These are phyloP conservation scores for Penicillium vulpinum DNA, from an alignment of 2,329 filamentous ascomycete genomes.

Conservation along the genomic window DNA sequence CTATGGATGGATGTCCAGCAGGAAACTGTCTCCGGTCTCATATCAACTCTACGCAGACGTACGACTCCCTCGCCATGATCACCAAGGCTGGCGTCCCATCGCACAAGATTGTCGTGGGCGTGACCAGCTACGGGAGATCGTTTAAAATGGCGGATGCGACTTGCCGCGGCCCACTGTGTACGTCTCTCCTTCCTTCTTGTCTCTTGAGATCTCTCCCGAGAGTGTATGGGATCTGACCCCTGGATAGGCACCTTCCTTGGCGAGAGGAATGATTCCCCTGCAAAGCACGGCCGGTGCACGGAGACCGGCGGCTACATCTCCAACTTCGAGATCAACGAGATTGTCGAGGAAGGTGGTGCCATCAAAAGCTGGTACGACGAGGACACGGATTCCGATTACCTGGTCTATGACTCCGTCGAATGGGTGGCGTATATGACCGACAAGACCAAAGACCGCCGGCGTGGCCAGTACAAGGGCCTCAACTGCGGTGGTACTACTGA, in stretches of 20 bases:
- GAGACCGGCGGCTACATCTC: conserved; percentile 2
- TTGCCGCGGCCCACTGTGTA: conserved; percentile 36
- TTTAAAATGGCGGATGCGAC: conserved; percentile 36
- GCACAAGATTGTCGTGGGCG: conserved; percentile 28
- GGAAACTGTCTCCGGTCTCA: conserved; percentile 42
- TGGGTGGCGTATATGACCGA: conserved; percentile 6
- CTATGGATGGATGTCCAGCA: background rate
- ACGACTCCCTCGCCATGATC: conserved; percentile 36
- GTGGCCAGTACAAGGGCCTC: conserved; percentile 17
- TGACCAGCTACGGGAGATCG: conserved; percentile 38
- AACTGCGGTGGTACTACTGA: conserved; percentile 38
- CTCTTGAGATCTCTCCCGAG: too few relatives aligned
- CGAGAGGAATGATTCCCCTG: too few relatives aligned
- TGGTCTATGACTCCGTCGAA: background rate
- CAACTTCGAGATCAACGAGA: background rate
- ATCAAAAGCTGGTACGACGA: background rate
- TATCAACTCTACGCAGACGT: conserved; percentile 45
- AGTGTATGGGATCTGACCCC: too few relatives aligned
- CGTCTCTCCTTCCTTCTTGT: background rate
- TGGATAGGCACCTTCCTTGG: too few relatives aligned
- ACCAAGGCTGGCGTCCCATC: conserved; percentile 41
- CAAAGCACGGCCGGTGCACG: background rate
- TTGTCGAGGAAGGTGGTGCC: background rate
- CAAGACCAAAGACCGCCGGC: conserved; percentile 25
- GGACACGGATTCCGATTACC: background rate